Percentiles rank a stretch among this genome's conserved stretches.
phyloP scores from a whole-genome alignment of 1,284 basidiomycete genomes.

The Trametes pubescens region DNA sequence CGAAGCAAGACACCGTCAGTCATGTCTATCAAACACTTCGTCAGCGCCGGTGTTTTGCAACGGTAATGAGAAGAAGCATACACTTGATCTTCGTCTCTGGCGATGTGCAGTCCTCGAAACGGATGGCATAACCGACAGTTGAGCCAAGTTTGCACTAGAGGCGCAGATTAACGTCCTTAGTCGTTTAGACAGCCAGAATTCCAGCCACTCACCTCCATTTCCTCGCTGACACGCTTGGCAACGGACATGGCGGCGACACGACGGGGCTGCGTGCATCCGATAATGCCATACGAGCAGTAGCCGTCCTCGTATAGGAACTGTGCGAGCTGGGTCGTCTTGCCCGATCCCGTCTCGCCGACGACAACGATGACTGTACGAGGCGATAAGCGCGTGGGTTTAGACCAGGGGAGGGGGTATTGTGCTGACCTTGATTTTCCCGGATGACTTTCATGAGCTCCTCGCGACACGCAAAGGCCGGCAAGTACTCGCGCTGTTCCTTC shows the following conservation, averaged over 20 bases:
- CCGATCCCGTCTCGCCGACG: slow-evolving; percentile 95
- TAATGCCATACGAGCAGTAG: slow-evolving; percentile 86
- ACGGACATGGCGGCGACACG: slow-evolving; percentile 99
- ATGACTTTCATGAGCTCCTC: slow-evolving; percentile 92
- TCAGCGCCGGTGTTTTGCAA: slow-evolving; percentile 14
- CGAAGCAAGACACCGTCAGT: slow-evolving; percentile 97
- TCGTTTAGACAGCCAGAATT: too few relatives aligned
- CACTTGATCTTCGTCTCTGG: slow-evolving; percentile 95
- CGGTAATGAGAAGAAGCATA: slow-evolving; percentile 46
- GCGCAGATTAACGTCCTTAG: background rate
- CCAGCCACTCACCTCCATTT: slow-evolving; percentile 73
- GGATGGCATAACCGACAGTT: slow-evolving; percentile 95
- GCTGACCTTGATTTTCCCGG: slow-evolving; percentile 92
- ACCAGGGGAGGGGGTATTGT: too few relatives aligned
- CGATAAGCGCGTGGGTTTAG: slow-evolving; percentile 1
- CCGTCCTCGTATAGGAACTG: slow-evolving; percentile 98
- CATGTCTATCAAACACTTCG: slow-evolving; percentile 73
- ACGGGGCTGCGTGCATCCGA: slow-evolving; percentile 96
- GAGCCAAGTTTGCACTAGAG: slow-evolving; percentile 84
- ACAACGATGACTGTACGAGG: slow-evolving; percentile 80
- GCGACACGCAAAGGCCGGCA: slow-evolving; percentile 97
- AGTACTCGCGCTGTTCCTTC: slow-evolving; percentile 95
- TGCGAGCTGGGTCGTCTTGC: slow-evolving; percentile 92
- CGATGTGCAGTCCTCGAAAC: slow-evolving; percentile 97
- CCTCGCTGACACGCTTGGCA: slow-evolving; percentile 98